A percentile compares a stretch with the other conserved stretches of the same genome.
Conservation (phyloP, 1,284 basidiomycete genomes). For the Tilletia caries region DNA sequence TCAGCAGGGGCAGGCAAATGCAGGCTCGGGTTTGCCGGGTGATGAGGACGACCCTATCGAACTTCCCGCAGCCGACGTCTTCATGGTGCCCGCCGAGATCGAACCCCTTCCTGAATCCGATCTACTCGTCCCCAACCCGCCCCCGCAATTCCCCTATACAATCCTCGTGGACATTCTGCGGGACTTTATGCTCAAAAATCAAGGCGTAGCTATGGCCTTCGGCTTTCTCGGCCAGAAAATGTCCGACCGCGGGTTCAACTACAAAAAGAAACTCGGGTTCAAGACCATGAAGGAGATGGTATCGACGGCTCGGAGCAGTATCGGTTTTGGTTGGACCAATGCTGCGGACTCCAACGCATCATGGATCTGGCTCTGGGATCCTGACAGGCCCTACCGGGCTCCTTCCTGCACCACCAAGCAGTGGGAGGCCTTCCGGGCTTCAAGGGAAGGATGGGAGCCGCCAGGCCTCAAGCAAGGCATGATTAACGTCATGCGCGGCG, state of each 20-base stretch:
- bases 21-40: too few relatives aligned
- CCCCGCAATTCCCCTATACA: neutral
- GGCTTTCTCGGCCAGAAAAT: neutral
- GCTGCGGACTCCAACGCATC: neutral
- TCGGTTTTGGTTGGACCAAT: neutral
- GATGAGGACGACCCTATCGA: too few relatives aligned
- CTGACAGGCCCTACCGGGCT: neutral
- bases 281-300: neutral
- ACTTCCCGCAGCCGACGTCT: neutral
- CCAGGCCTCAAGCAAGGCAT: neutral
- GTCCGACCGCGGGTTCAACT: neutral
- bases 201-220: neutral
- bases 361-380: slow-evolving; percentile 2
- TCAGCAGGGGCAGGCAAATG: too few relatives aligned
- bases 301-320: neutral
- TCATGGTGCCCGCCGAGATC: neutral
- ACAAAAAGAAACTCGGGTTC: neutral
- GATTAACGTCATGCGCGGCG: too few relatives aligned
- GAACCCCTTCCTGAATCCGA: neutral
- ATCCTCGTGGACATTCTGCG: neutral
- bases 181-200: neutral
- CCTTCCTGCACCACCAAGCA: neutral
- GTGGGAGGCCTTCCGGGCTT: neutral
- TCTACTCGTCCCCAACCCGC: neutral
- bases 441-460: neutral